Percentiles rank a stretch among this genome's conserved stretches.
Evolutionary conservation across 108 stramenopile genomes (phyloP).

Genomic region (Nitzschia putrida): DNA sequence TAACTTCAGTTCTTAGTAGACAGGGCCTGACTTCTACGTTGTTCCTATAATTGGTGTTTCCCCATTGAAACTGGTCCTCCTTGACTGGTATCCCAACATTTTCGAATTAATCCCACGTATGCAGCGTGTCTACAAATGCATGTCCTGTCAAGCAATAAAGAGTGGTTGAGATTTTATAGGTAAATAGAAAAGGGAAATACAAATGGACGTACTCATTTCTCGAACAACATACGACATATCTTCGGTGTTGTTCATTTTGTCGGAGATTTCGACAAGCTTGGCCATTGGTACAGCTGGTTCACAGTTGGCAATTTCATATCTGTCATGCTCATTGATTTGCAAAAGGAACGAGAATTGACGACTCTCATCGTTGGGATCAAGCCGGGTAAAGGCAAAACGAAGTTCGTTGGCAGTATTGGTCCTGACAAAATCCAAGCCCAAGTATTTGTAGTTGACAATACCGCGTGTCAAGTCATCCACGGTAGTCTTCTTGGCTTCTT

Average conservation of each 20-base stretch:
- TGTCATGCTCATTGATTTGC: conserved; percentile 44
- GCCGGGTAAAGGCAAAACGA: conserved; percentile 50
- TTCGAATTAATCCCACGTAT: too few relatives aligned
- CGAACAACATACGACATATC: conserved; percentile 36
- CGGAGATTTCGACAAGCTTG: conserved; percentile 23
- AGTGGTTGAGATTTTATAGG: background rate
- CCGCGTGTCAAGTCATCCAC: conserved; percentile 64
- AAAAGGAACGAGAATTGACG: conserved; percentile 55
- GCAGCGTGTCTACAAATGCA: conserved; percentile 12
- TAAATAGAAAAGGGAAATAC: background rate
- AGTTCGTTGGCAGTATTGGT: conserved; percentile 38
- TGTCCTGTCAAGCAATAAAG: conserved; percentile 14
- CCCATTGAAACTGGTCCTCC: too few relatives aligned
- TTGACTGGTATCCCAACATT: too few relatives aligned
- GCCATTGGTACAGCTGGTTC: conserved; percentile 35
- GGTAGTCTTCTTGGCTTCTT: conserved; percentile 49
- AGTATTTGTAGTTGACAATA: conserved; percentile 54
- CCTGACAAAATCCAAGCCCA: conserved; percentile 57
- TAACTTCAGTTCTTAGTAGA: too few relatives aligned
- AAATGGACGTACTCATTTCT: conserved; percentile 39
- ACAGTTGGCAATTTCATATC: conserved; percentile 49
- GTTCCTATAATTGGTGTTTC: too few relatives aligned
- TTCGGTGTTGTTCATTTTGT: conserved; percentile 41
- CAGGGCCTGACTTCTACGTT: too few relatives aligned
- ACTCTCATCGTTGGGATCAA: conserved; percentile 44